Base-by-base conservation (phyloP, 2,329 filamentous ascomycete species). In the Proliferodiscus dingleyae region DNA sequence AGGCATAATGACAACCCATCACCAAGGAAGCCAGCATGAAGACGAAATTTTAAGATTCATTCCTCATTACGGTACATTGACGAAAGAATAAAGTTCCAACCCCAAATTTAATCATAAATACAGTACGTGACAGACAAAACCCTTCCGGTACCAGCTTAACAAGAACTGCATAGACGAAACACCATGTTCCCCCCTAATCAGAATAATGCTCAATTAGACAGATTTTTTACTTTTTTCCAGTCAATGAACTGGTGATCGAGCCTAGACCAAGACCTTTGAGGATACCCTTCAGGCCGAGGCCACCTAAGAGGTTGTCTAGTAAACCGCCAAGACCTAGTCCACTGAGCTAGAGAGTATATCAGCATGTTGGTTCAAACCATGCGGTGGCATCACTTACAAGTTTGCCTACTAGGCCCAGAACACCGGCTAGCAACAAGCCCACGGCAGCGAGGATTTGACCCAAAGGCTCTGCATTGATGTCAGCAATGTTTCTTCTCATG, bases 401-500 rank as follows among this genome's bases (percentile, higher is more conserved):
- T 61, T 82, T 83, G 45, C 89, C 89, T 16, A 95, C 88, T 1
- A 96, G 76, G 34, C 86, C 86, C 5, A 96, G 74, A 0, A 96
- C 89, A 65, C 90, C 89, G 41, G 74, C 83, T 50, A 96, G 73
- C 52, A 95, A 68, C 48, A 95, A 70, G 18, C 90, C 90, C 37
- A 95, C 89, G 9, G 87, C 89, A 7, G 89, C 88, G 39, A 95
- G 77, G 63, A 95, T 95, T 75, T 96, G 90, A 77, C 89, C 88
- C 18, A 95, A 72, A 9, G 90, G 90, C 73, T 95, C 88, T 32
- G n/a, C n/a, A 5, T 7, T 7, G 26, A 28, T 7, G 26, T 28
- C 26, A 28, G 26, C 13, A 13, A 28, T 28, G 26, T 7, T 28
- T 13, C 7, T 28, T 28, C 13, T 13, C 26, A 13, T 7, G 26